Evolutionary conservation across 2,329 filamentous ascomycete species (phyloP), one percentile per base, ranked within the genome.

Genomic region (Neonectria sp.): DNA sequence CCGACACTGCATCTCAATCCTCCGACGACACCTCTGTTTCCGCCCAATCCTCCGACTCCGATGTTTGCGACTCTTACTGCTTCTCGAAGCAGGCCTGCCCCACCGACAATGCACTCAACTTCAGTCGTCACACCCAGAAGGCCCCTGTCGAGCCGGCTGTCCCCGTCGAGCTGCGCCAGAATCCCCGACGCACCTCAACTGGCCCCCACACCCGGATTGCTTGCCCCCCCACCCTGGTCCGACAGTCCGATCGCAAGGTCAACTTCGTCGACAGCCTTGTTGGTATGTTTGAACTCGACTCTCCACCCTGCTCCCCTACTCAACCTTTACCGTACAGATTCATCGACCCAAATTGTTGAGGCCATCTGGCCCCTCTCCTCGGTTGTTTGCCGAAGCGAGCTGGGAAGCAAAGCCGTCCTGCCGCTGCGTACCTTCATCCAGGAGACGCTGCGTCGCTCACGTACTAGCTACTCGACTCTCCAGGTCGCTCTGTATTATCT

Each of bases 401-500:
- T 89, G 71, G 91, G 90, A 67, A 88, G 88, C 78, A 94, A 93
- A 79, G 90, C 92, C 59, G 93, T 98, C 68, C 85, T 99, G 72
- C 95, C 95, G 67, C 87, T 99, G 76, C 93, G 95, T 73, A 97
- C 93, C 60, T 99, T 98, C 80, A 98, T 99, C 76, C 95, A 98
- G 82, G 96, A 98, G 86, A 98, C 96, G 24, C 87, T 99, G 72
- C 93, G 95, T 75, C 91, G 96, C 76, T 99, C 96, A 68, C 92
- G 95, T 76, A 97, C 96, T 49, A 98, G 95, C 84, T 99, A 98
- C 84, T 98, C 95, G 66, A 99, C 96, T 33, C 86, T 99, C 61
- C 96, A 98, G 83, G 96, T 99, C 68, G 95, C 96, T 29, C 86
- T 99, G 69, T 99, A 98, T 82, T 99, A 99, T 80, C 85, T 99